Conservation (phyloP, 2,329 filamentous ascomycete species). For the Elsinoe batatas region DNA sequence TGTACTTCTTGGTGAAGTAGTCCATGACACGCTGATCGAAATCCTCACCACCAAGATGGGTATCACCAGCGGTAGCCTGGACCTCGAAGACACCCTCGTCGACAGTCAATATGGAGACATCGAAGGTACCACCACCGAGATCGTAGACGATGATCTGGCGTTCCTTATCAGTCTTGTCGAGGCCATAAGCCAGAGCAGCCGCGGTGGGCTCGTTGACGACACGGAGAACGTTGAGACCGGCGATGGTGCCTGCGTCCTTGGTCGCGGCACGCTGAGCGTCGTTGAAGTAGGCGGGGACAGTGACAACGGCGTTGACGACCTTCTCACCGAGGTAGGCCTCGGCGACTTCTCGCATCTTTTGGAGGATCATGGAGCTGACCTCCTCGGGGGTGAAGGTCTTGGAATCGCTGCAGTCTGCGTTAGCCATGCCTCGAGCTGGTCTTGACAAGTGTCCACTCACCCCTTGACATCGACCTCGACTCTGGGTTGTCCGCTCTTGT, state of each 20-base stretch:
- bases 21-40: constrained; percentile 97
- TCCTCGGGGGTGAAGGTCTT: constrained; percentile 75
- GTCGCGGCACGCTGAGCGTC: constrained; percentile 95
- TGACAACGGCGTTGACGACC: constrained; percentile 81
- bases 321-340: constrained; percentile 73
- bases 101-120: constrained; percentile 73
- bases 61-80: constrained; percentile 88
- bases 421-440: constrained; percentile 11
- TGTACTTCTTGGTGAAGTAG: constrained; percentile 93
- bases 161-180: constrained; percentile 76
- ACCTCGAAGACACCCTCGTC: constrained; percentile 83
- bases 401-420: constrained; percentile 27
- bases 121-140: constrained; percentile 88
- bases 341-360: constrained; percentile 77
- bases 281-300: constrained; percentile 96
- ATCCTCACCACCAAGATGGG: constrained; percentile 95
- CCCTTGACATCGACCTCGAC: constrained; percentile 64
- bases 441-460: constrained; percentile 19
- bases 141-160: constrained; percentile 89
- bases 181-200: constrained; percentile 87
- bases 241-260: constrained; percentile 88
- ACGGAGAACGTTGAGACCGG: constrained; percentile 88
- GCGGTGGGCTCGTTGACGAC: constrained; percentile 96
- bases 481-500: constrained; percentile 82
- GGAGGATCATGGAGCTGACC: constrained; percentile 69